Conservation (phyloP, 2,329 filamentous ascomycete genomes). For the Sporothrix luriei region DNA sequence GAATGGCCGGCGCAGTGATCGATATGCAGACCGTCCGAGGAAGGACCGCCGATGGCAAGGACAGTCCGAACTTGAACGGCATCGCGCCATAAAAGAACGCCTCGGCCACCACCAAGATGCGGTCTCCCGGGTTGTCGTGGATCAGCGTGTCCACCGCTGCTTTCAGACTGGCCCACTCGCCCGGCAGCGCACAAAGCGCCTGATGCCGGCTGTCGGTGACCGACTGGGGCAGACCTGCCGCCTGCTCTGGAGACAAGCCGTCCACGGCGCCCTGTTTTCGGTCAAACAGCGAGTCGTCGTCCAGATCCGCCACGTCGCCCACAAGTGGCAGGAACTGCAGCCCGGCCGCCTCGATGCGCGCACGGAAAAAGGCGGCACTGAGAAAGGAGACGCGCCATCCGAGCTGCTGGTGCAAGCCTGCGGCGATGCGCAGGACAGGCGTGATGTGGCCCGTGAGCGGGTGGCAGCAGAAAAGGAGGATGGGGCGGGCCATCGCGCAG, state of each 20-base stretch:
- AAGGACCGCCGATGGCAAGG: constrained; percentile 36
- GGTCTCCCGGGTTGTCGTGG: constrained; percentile 32
- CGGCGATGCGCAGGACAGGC: constrained; percentile 44
- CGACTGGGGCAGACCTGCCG: constrained; percentile 33
- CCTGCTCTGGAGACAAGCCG: constrained; percentile 28
- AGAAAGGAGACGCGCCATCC: constrained; percentile 45
- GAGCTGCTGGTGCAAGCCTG: constrained; percentile 38
- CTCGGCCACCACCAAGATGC: constrained; percentile 43
- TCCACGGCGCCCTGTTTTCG: neutral
- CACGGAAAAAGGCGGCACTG: constrained; percentile 43
- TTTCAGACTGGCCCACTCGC: constrained; percentile 43
- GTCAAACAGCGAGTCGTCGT: constrained; percentile 40
- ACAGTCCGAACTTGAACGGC: constrained; percentile 42
- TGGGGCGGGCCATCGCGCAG: constrained; percentile 14
- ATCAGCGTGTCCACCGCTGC: constrained; percentile 39
- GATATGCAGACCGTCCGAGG: constrained; percentile 43
- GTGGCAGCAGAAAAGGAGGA: constrained; percentile 44
- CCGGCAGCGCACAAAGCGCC: constrained; percentile 42
- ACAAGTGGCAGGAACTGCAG: constrained; percentile 43
- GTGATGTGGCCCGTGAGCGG: constrained; percentile 46
- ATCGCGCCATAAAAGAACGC: constrained; percentile 45
- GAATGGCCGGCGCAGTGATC: constrained; percentile 46
- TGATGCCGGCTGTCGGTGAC: constrained; percentile 43
- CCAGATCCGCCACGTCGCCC: constrained; percentile 43
- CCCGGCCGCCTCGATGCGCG: constrained; percentile 43